Percentiles rank a stretch among this genome's conserved stretches.
Conservation (phyloP, 2,329 filamentous ascomycete species). For the Raffaelea ambrosiae region DNA sequence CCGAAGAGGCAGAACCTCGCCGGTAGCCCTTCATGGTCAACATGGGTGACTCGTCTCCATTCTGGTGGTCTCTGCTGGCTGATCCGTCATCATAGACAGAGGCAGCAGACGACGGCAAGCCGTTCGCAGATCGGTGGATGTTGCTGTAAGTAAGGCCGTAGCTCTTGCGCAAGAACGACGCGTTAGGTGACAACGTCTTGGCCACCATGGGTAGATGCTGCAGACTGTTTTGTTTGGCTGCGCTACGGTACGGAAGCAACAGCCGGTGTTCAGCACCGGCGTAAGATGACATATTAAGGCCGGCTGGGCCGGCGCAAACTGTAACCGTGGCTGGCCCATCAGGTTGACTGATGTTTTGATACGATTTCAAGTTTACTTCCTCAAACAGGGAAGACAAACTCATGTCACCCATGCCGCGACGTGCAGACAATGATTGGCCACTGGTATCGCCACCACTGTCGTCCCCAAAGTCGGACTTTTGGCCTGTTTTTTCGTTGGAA, state of each 20-base stretch:
- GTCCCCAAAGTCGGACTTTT: too few relatives aligned
- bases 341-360: not conserved
- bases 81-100: not conserved
- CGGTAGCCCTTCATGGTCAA: constrained; percentile 5
- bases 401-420: constrained; percentile 10
- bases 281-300: too few relatives aligned
- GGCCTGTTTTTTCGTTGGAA: constrained; percentile 28
- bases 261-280: not conserved
- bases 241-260: not conserved
- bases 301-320: not conserved
- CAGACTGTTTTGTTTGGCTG: constrained; percentile 11
- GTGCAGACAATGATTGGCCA: constrained; percentile 5
- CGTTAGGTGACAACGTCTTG: constrained; percentile 4
- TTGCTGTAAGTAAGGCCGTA: not conserved
- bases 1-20: constrained; percentile 5
- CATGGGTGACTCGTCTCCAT: constrained; percentile 6
- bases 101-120: not conserved
- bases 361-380: not conserved
- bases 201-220: constrained; percentile 12
- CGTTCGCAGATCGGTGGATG: not conserved
- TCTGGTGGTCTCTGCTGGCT: not conserved
- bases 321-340: not conserved
- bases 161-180: constrained; percentile 5
- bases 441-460: constrained; percentile 16
- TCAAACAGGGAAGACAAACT: not conserved